A percentile compares a stretch with the other conserved stretches of the same genome.
Evolutionary conservation across 306 rosid species (phyloP).

Genomic region (Psophocarpus tetragonolobus): DNA sequence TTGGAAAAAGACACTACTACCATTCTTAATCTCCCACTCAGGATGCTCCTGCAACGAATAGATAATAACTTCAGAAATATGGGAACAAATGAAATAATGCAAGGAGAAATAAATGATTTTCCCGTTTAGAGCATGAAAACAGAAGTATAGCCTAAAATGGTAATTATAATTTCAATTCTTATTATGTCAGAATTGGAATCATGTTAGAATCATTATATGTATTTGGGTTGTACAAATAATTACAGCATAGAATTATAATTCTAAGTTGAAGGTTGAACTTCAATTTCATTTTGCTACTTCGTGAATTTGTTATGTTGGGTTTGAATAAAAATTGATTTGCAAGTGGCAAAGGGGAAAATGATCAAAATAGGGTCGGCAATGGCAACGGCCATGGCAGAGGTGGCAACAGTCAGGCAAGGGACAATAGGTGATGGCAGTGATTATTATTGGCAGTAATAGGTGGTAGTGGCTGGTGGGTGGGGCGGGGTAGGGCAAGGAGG

Average conservation of each 20-base stretch:
- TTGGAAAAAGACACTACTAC: conserved; percentile 58
- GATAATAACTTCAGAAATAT: conserved; percentile 16
- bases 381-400: too few species aligned
- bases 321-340: background rate
- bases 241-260: background rate
- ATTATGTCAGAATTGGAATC: background rate
- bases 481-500: background rate
- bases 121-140: background rate
- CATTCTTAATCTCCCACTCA: conserved; percentile 84
- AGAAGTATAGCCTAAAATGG: background rate
- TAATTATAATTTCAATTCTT: background rate
- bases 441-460: background rate
- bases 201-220: background rate
- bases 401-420: background rate
- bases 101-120: background rate
- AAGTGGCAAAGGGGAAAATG: background rate
- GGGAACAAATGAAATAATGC: background rate
- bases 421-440: background rate
- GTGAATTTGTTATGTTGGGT: background rate
- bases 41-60: conserved; percentile 74
- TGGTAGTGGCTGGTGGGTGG: background rate
- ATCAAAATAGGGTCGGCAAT: background rate
- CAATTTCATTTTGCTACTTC: background rate
- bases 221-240: background rate
- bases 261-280: background rate